These are phyloP conservation scores for Fonsecaea monophora DNA, from an alignment of 2,329 filamentous ascomycete species.

Conservation along the genomic window DNA sequence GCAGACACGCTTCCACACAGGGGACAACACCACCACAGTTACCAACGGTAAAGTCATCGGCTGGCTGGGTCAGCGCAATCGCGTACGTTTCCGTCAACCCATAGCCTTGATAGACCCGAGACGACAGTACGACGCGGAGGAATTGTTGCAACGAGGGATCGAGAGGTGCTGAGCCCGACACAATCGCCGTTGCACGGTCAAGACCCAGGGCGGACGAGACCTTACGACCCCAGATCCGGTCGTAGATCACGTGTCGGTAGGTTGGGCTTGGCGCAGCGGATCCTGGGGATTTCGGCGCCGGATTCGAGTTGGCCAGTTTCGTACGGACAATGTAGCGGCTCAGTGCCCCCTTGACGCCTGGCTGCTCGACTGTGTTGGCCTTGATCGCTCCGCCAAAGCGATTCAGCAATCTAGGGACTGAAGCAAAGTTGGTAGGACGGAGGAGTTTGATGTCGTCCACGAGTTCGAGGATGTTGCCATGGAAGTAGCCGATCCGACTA, in stretches of 20 bases:
- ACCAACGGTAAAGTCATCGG: slow-evolving; percentile 74
- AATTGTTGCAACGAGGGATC: slow-evolving; percentile 89
- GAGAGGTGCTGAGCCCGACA: slow-evolving; percentile 88
- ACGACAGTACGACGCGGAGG: slow-evolving; percentile 80
- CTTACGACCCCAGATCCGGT: slow-evolving; percentile 87
- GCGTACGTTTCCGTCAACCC: slow-evolving; percentile 95
- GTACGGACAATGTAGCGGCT: slow-evolving; percentile 79
- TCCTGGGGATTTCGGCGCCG: slow-evolving; percentile 46
- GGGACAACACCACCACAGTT: slow-evolving; percentile 79
- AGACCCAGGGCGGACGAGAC: slow-evolving; percentile 83
- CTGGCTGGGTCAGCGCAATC: slow-evolving; percentile 71
- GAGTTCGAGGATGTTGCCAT: slow-evolving; percentile 83
- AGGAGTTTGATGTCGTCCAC: slow-evolving; percentile 88
- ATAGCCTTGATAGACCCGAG: slow-evolving; percentile 84
- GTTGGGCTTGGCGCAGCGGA: slow-evolving; percentile 73
- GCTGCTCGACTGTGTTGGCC: slow-evolving; percentile 75
- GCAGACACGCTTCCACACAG: slow-evolving; percentile 75
- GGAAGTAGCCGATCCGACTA: slow-evolving; percentile 85
- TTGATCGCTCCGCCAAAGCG: slow-evolving; percentile 85
- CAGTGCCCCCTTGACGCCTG: slow-evolving; percentile 80
- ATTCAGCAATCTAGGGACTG: slow-evolving; percentile 90
- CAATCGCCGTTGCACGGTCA: slow-evolving; percentile 73
- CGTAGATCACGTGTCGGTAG: slow-evolving; percentile 59
- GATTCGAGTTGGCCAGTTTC: slow-evolving; percentile 70
- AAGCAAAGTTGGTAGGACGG: slow-evolving; percentile 80